Conservation (phyloP, 139 green algal species). For the Klebsormidium nitens region DNA sequence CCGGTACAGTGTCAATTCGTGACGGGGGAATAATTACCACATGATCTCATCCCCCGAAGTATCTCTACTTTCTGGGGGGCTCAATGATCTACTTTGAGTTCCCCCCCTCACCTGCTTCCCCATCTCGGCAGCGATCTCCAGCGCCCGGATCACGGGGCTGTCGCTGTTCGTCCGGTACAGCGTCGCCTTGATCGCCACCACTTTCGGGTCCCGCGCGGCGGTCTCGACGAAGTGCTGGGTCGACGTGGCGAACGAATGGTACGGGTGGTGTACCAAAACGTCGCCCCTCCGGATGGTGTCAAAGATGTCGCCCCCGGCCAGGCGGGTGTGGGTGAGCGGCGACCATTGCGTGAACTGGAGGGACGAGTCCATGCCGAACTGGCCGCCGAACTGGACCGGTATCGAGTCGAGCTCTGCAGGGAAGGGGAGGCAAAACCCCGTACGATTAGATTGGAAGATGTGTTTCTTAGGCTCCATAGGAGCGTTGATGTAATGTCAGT, state of each 20-base stretch:
- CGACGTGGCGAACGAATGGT: slow-evolving; percentile 49
- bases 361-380: slow-evolving; percentile 15
- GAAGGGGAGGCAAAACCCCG: background rate
- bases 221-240: slow-evolving; percentile 52
- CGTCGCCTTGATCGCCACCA: slow-evolving; percentile 58
- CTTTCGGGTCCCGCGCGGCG: slow-evolving; percentile 46
- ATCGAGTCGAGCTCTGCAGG: slow-evolving; percentile 36
- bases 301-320: slow-evolving; percentile 44
- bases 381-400: slow-evolving; percentile 6
- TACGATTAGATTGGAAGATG: background rate
- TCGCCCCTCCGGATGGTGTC: slow-evolving; percentile 38
- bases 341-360: slow-evolving; percentile 31
- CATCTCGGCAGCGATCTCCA: slow-evolving; percentile 48
- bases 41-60: no score
- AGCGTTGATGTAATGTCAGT: no score
- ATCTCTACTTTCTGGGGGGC: no score
- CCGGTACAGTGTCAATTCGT: slow-evolving; percentile 59
- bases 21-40: no score
- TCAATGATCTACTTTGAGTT: no score
- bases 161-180: slow-evolving; percentile 52
- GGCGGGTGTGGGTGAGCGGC: slow-evolving; percentile 19
- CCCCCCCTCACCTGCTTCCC: slow-evolving; percentile 44
- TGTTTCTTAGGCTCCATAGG: no score
- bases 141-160: slow-evolving; percentile 50
- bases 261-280: slow-evolving; percentile 57